phyloP scores from a whole-genome alignment of 2,329 filamentous ascomycete genomes.

The Alternaria gaisen region DNA sequence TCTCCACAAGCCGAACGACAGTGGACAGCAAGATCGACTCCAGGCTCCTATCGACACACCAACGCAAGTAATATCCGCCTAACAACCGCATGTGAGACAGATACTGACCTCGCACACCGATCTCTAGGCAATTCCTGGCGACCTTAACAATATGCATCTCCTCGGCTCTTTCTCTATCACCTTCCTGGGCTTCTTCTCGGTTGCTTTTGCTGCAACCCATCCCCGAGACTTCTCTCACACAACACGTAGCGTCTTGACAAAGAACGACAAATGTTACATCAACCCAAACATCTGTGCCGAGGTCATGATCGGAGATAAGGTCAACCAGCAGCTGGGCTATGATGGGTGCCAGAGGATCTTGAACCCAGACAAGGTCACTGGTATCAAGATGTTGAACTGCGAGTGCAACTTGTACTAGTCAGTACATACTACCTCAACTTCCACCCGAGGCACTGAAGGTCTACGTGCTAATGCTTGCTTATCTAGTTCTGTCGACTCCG shows the following conservation, averaged over 20 bases:
- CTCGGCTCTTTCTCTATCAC: background rate
- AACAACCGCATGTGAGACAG: background rate
- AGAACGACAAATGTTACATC: background rate
- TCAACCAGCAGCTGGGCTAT: slow-evolving; percentile 1
- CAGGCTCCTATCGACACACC: background rate
- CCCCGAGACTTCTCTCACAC: background rate
- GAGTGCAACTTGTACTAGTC: slow-evolving; percentile 4
- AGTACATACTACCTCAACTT: background rate
- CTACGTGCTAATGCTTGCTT: background rate
- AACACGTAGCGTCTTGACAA: background rate
- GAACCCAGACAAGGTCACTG: background rate
- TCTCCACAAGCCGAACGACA: background rate
- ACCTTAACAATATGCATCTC: background rate
- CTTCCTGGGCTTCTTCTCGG: background rate
- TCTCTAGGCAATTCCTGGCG: background rate
- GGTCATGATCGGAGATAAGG: slow-evolving; percentile 3
- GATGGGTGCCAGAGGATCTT: slow-evolving; percentile 1
- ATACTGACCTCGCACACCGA: background rate
- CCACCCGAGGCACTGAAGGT: background rate
- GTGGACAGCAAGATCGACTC: background rate
- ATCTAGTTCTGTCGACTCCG: background rate
- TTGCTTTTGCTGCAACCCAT: background rate
- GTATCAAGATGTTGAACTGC: slow-evolving; percentile 7
- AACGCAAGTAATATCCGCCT: background rate
- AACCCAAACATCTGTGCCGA: slow-evolving; percentile 7